Base-by-base conservation (phyloP, 176 grass and related monocot species). In the Rhynchospora pubera region DNA sequence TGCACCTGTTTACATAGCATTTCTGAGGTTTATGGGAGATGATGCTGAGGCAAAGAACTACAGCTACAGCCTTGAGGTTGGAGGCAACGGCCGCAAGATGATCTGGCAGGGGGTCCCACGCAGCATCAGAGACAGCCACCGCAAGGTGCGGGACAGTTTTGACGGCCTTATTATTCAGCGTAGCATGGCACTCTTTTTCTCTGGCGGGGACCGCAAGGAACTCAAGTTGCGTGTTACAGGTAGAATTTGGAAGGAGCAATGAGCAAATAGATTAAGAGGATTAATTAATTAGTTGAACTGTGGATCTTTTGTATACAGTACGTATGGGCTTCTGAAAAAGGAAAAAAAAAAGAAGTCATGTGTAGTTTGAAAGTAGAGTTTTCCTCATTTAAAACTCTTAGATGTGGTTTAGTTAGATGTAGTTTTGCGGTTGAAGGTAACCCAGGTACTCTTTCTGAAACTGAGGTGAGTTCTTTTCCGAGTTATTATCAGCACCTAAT, bases 141-240 rank as follows among this genome's bases (percentile, higher is more conserved):
- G 88, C 57, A 98, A 98, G 77, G 92, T 98, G 4, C 78, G 95
- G 51, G 92, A 98, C 84, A 98, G 95, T 78, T 98, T 92, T 10
- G 92, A 98, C 1, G 92, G 95, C 57, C 90, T 94, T 45, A 94
- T 98, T 83, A 98, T 98, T 82, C 95, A 98, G 89, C 90, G 95
- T 14, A 98, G 91, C 89, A 98, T 98, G 90, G 95, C 95, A 8
- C 9, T 98, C 62, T 98, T 94, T 83, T 98, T 98, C 83, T 98
- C 95, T 0, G 95, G 95, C 0, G 92, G 95, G 0, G 95, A 98
- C 39, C 84, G 85, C 85, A 94, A 98, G 83, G 95, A 98, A 70
- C 89, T 98, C 59, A 94, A 98, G 59, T 77, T 98, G 84, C 85
- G 95, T 52, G 95, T 98, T 47, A 98, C 92, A 0, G 95, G 95